Evolutionary conservation across 176 grass and related monocot genomes (phyloP), one percentile per base, ranked within the genome.

Genomic region (Lolium rigidum): DNA sequence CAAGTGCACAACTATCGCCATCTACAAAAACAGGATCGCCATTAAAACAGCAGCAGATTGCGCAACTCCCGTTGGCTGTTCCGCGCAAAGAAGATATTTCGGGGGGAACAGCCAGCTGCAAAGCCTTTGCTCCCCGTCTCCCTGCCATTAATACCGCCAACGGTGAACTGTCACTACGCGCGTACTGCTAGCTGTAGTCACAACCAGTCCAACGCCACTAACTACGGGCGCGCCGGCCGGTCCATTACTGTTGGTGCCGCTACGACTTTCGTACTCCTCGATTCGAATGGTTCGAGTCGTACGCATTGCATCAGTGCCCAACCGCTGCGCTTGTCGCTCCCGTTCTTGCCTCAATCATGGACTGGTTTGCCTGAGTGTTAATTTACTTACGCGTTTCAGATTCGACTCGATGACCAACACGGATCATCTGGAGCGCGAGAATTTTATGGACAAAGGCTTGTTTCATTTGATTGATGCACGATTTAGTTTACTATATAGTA

Each of bases 51-150:
- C 56, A 63, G 60, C 22, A 26, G 22, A 63, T 26, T 63, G 10
- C 0, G 60, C n/a, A 63, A n/a, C n/a, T 61, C n/a, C 7, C 56
- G 56, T 59, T 21, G 9, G 10, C 51, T 54, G 20, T 59, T 59
- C 6, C 9, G 58, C n/a, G 10, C 58, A 24, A 61, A 24, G 54
- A 35, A 35, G 60, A 63, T 63, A 63, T 63, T 63, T 63, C 54
- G 1, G 54, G 58, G 61, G 59, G 58, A 64, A 64, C 61, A 64
- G 61, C 61, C 61, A 64, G 61, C 61, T 64, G 61, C 61, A 28
- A 64, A 64, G 24, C 61, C 61, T 64, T 64, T 64, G 61, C 61
- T 64, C 61, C 59, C 56, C 59, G 22, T 64, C 24, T 64, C 59
- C 59, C 24, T 14, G 61, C 61, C 11, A 64, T 64, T 13, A 64